Base-by-base conservation (phyloP, 176 grass and related monocot species). In the Coix lacrymajobi region DNA sequence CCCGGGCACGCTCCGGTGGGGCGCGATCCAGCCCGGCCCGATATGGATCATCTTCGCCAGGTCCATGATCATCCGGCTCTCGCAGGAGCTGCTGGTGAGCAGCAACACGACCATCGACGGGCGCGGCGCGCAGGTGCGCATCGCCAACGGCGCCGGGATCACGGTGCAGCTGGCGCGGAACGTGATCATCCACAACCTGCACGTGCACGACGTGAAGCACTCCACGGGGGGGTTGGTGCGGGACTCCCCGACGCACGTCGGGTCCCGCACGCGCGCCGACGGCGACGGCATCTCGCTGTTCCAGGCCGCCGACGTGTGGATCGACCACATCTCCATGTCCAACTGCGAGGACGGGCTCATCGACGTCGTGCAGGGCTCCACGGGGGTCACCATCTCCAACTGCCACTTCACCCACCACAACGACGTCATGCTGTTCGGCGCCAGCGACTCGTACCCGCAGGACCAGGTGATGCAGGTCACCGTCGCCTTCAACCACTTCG, bases 91-190 rank as follows among this genome's bases (percentile, higher is more conserved):
- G 36, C 76, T 92, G 13, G 73, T 97, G 66, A 81, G 29, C 79
- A 94, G 92, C 80, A 31, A 97, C 87, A 94, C 90, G 89, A 97
- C 94, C 71, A 74, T 97, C 69, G 94, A 97, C 84, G 94, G 82
- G 6, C 92, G 94, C 36, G 92, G 94, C 29, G 87, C 82, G 30
- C 89, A 97, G 58, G 89, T 97, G 57, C 94, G 76, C 83, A 77
- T 97, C 71, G 85, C 85, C 26, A 24, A 76, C 33, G 94, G 94
- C 62, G 94, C 79, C 30, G 80, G 88, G 7, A 57, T 96, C 67
- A 93, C 94, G 0, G 10, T 96, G 28, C 93, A 96, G 86, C 76
- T 83, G 77, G 33, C 66, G 1, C 43, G 38, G 40, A 96, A 96
- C 71, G 76, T 96, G 14, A 91, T 96, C 86, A 52, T 96, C 74